Evolutionary conservation across 306 rosid genomes (phyloP), one percentile per base, ranked within the genome.

Genomic region (Ormosia semicastrata): DNA sequence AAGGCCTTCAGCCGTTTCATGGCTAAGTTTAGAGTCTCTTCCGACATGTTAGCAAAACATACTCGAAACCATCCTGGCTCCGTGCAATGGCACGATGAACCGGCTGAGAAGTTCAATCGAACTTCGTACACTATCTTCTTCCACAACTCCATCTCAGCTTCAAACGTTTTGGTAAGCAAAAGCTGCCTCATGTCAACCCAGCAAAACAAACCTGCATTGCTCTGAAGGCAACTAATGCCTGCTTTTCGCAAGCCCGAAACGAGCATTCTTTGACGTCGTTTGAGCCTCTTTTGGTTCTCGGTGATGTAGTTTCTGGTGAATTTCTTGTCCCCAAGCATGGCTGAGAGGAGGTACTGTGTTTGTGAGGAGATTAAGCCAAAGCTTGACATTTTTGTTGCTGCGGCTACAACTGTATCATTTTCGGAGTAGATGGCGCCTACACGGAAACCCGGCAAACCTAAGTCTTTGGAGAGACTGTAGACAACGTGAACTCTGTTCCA

Each of bases 11-110:
- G 56, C 0, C 98, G 66, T 56, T 86, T 89, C 88, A 93, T 85
- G 57, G 98, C 97, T 7, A 87, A 34, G 32, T 86, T 56, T 3
- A 93, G 82, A 9, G 98, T 93, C 17, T 85, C 78, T 75, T 80
- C 85, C 0, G 97, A 85, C 97, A 93, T 86, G 89, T 93, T 91
- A 29, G 98, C 97, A 15, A 87, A 93, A 66, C 98, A 93, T 0
- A 93, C 87, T 3, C 98, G 81, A 68, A 93, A 93, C 98, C 98
- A 93, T 2, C 98, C 98, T 0, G 98, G 94, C 60, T 93, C 97
- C 0, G 75, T 24, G 86, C 98, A 93, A 81, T 93, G 98, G 75
- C 93, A 93, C 2, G 98, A 93, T 0, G 91, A 90, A 0, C 98
- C 98, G 6, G 98, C 94, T 0, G 98, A 89, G 80, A 93, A 90